These are phyloP conservation scores for Acrocalymma vagum DNA, from an alignment of 2,329 filamentous ascomycete species.

Conservation along the genomic window DNA sequence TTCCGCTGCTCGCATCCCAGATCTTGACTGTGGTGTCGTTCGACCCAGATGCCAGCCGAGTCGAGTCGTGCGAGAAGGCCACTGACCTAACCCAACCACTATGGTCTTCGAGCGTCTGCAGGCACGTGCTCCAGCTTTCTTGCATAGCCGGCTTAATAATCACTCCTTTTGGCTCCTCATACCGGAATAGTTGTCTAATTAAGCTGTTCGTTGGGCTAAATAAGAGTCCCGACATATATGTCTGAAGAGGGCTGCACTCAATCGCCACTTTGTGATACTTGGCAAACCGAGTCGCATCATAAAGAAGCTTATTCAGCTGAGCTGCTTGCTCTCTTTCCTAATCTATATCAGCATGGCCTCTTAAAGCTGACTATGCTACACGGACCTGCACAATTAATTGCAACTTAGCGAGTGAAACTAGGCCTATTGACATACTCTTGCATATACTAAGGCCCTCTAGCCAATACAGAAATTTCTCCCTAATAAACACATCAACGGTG, in stretches of 20 bases:
- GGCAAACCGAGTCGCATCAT: slow-evolving; percentile 28
- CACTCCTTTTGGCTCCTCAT: slow-evolving; percentile 24
- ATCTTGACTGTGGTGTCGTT: slow-evolving; percentile 23
- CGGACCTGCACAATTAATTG: too few relatives aligned
- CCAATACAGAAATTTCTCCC: slow-evolving; percentile 20
- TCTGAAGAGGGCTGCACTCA: slow-evolving; percentile 27
- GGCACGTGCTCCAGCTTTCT: slow-evolving; percentile 14
- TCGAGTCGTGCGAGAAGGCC: slow-evolving; percentile 17
- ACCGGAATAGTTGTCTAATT: slow-evolving; percentile 17
- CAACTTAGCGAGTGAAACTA: slow-evolving; percentile 20
- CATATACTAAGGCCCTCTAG: slow-evolving; percentile 22
- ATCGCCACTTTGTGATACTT: slow-evolving; percentile 28
- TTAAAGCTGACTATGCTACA: too few relatives aligned
- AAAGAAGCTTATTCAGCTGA: slow-evolving; percentile 11
- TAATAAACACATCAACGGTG: slow-evolving; percentile 9
- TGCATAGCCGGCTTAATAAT: slow-evolving; percentile 15
- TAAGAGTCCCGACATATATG: slow-evolving; percentile 30
- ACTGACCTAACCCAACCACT: slow-evolving; percentile 6
- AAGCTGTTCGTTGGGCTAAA: slow-evolving; percentile 27
- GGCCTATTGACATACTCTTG: slow-evolving; percentile 17
- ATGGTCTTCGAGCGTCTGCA: slow-evolving; percentile 26
- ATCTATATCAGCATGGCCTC: too few relatives aligned
- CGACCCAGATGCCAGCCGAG: slow-evolving; percentile 14
- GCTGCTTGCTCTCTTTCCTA: too few relatives aligned
- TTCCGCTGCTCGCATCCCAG: slow-evolving; percentile 19